Evolutionary conservation across 805 yeast species (phyloP).

Genomic region (Candida methanosorbosa): DNA sequence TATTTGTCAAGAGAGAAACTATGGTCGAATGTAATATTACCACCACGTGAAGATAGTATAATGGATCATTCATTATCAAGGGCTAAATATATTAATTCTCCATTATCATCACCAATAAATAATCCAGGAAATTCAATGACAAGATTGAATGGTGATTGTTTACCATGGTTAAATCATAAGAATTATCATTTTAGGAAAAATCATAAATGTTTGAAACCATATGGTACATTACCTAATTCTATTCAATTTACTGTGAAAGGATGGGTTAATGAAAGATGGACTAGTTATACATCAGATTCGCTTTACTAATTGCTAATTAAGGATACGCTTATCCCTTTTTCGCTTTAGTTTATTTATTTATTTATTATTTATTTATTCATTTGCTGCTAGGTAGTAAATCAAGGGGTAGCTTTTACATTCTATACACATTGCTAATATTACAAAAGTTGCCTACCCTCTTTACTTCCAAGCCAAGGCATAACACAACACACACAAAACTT

Average conservation of each 20-base stretch:
- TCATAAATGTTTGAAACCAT: constrained; percentile 14
- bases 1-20: constrained; percentile 37
- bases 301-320: neutral
- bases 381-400: too few relatives aligned
- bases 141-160: constrained; percentile 11
- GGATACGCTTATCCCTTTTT: too few relatives aligned
- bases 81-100: neutral
- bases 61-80: neutral
- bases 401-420: too few relatives aligned
- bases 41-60: constrained; percentile 36
- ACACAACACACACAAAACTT: too few relatives aligned
- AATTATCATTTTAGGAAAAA: neutral
- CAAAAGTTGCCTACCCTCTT: too few relatives aligned
- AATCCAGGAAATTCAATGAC: constrained; percentile 10
- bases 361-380: too few relatives aligned
- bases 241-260: constrained; percentile 42
- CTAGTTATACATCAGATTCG: too few relatives aligned
- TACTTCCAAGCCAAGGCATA: too few relatives aligned
- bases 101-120: neutral
- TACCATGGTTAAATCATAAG: constrained; percentile 18
- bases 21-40: constrained; percentile 44
- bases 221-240: constrained; percentile 16
- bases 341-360: too few relatives aligned
- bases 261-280: constrained; percentile 42
- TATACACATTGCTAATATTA: too few relatives aligned